phyloP scores from a whole-genome alignment of 192 early-diverging fungal species.

The Pilobolus umbonatus region DNA sequence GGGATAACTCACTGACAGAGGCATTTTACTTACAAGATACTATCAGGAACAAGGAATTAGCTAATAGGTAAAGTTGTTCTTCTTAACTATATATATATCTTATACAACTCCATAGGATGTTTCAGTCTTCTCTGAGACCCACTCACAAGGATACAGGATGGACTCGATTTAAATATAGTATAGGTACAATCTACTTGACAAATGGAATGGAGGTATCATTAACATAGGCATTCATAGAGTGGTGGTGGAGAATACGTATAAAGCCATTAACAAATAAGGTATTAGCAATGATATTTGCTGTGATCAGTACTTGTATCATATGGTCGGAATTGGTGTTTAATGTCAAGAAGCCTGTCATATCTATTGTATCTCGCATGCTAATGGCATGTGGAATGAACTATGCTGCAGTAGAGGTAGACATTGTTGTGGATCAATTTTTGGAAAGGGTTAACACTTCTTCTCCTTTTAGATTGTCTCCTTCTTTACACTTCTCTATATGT shows the following conservation, averaged over 20 bases:
- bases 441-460: not conserved
- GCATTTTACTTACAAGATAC: slow-evolving; percentile 86
- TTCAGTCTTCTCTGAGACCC: not conserved
- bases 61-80: slow-evolving; percentile 44
- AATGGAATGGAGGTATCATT: not conserved
- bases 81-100: not conserved
- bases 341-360: slow-evolving; percentile 56
- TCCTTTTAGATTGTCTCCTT: slow-evolving; percentile 61
- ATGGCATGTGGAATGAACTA: slow-evolving; percentile 51
- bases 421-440: not conserved
- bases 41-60: slow-evolving; percentile 59
- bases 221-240: slow-evolving; percentile 36
- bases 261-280: slow-evolving; percentile 58
- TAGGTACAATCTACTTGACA: not conserved
- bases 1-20: slow-evolving; percentile 63
- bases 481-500: slow-evolving; percentile 85
- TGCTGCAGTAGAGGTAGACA: slow-evolving; percentile 55
- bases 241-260: slow-evolving; percentile 84
- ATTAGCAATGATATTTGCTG: slow-evolving; percentile 53
- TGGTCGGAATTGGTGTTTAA: slow-evolving; percentile 97
- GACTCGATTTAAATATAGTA: not conserved
- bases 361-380: slow-evolving; percentile 65
- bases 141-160: not conserved
- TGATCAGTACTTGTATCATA: slow-evolving; percentile 66
- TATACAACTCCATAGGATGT: not conserved